Conservation (phyloP, 1,139 yeast species). For the Suhomyces bokatorum region DNA sequence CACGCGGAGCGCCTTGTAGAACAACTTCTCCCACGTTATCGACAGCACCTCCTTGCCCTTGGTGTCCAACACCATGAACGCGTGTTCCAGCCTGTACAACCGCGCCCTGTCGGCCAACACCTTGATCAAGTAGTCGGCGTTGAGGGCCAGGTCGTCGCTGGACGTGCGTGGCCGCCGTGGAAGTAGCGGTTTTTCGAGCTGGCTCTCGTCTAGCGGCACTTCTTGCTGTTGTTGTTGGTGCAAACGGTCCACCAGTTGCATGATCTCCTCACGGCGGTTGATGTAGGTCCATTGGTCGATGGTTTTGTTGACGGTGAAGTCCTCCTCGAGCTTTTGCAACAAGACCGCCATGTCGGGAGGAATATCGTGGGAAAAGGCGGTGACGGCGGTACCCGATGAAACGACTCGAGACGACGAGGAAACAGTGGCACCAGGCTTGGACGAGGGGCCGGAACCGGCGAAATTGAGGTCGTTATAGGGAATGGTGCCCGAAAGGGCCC, state of each 20-base stretch:
- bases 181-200: slow-evolving; percentile 54
- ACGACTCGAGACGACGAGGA: slow-evolving; percentile 11
- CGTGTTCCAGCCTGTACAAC: slow-evolving; percentile 64
- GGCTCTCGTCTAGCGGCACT: slow-evolving; percentile 39
- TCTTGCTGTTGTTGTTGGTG: slow-evolving; percentile 37
- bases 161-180: slow-evolving; percentile 49
- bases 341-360: slow-evolving; percentile 51
- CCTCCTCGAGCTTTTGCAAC: slow-evolving; percentile 46
- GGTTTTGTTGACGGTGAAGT: slow-evolving; percentile 40
- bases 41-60: slow-evolving; percentile 78
- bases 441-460: slow-evolving; percentile 28
- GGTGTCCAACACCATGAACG: slow-evolving; percentile 69
- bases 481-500: slow-evolving; percentile 21
- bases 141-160: slow-evolving; percentile 18
- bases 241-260: slow-evolving; percentile 38
- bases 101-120: slow-evolving; percentile 74
- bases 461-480: slow-evolving; percentile 23
- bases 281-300: slow-evolving; percentile 54
- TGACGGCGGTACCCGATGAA: slow-evolving; percentile 12
- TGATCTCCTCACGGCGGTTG: slow-evolving; percentile 47
- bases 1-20: slow-evolving; percentile 78
- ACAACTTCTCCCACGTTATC: slow-evolving; percentile 89
- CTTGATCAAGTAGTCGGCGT: slow-evolving; percentile 63
- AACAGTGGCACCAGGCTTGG: slow-evolving; percentile 17
- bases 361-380: slow-evolving; percentile 32